Base-by-base conservation (phyloP, 2,329 filamentous ascomycete genomes). In the Ceratocystis colombiana region DNA sequence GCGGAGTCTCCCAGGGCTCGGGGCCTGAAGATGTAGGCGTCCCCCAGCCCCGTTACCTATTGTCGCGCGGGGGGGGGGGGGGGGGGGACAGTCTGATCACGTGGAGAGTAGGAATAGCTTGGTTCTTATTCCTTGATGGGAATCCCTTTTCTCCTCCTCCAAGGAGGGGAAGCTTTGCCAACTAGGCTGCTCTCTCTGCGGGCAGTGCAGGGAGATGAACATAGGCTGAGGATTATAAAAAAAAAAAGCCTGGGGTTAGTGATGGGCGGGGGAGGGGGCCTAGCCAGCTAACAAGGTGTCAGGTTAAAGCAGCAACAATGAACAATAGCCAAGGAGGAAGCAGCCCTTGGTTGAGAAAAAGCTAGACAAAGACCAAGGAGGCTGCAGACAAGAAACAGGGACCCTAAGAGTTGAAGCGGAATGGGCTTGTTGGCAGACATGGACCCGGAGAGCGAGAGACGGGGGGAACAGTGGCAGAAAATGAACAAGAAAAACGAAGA, bases 271-370 rank as follows among this genome's bases (percentile, higher is more conserved):
- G 17, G 4, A 55, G 22, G 53, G 53, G 33, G 33, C 33, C 7
- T 37, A 1, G 33, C 1, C 33, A 37, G 33, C 8, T 10, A 30
- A 33, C 28, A 57, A 57, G 28, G 25, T 57, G 17, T 53, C 20
- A 53, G 48, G 48, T 25, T 33, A 17, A n/a, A 57, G 53, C 28
- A 37, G 4, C 17, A 57, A 57, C 53, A 57, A 57, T 57, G 53
- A 17, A 57, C 53, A 57, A 57, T 57, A 37, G 33, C 33, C 33
- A 37, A 37, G 33, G 33, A 37, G 33, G 33, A 37, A 37, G 33
- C 33, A 3, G 8, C 33, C 33, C 33, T 37, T 37, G 33, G 33
- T 12, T 12, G 2, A 10, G 28, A 17, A 57, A 17, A 22, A 33
- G 53, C 28, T 37, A 17, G 25, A 22, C 25, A 22, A 57, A 30